These are phyloP conservation scores for Fusarium mangiferae DNA, from an alignment of 2,329 filamentous ascomycete species.

Conservation along the genomic window DNA sequence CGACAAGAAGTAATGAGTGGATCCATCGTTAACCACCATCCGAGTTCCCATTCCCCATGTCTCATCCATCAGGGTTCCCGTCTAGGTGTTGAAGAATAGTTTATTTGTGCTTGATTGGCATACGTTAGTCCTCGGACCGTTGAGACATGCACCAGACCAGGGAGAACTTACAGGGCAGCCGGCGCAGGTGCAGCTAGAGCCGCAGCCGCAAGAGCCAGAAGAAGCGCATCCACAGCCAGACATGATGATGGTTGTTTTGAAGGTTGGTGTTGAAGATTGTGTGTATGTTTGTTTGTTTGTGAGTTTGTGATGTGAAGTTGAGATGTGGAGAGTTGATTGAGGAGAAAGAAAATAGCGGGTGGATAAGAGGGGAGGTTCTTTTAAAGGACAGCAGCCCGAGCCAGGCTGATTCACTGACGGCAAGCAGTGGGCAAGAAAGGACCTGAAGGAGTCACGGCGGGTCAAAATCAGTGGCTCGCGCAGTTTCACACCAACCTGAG, in stretches of 20 bases:
- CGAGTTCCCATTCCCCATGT: slow-evolving; percentile 8
- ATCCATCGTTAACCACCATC: slow-evolving; percentile 29
- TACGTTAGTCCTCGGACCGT: slow-evolving; percentile 23
- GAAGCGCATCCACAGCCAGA: slow-evolving; percentile 55
- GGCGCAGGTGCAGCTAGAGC: slow-evolving; percentile 54
- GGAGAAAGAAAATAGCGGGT: slow-evolving; percentile 15
- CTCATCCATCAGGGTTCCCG: slow-evolving; percentile 42
- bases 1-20: slow-evolving; percentile 34
- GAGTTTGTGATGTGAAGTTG: not conserved
- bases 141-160: slow-evolving; percentile 17
- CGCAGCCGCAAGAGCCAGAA: slow-evolving; percentile 56
- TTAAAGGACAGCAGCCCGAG: slow-evolving; percentile 19
- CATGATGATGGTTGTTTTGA: slow-evolving; percentile 49
- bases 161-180: slow-evolving; percentile 55
- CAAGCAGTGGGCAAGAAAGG: not conserved
- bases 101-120: slow-evolving; percentile 47
- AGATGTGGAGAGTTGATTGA: slow-evolving; percentile 15
- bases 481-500: slow-evolving; percentile 6
- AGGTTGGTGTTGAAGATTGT: slow-evolving; percentile 13
- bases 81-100: slow-evolving; percentile 17
- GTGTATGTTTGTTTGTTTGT: not conserved
- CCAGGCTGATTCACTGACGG: not conserved
- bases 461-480: slow-evolving; percentile 10
- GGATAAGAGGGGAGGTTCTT: slow-evolving; percentile 25
- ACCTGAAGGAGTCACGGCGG: slow-evolving; percentile 1